A percentile compares a stretch with the other conserved stretches of the same genome.
Evolutionary conservation across 2,329 filamentous ascomycete genomes (phyloP).

Genomic region (Monosporascus sp.): DNA sequence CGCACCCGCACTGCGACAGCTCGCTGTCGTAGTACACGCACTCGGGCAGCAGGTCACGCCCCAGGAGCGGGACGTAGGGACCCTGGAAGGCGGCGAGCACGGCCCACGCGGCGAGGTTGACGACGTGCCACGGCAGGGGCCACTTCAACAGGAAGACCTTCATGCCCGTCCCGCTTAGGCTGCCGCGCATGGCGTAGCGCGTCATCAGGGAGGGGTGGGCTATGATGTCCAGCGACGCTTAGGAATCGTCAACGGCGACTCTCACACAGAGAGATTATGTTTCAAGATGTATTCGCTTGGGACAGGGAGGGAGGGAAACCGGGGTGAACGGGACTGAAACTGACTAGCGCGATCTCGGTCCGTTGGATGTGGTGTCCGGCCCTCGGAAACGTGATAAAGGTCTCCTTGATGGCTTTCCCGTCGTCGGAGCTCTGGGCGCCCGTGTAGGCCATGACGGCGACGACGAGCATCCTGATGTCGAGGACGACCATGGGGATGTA

Average conservation of each 20-base stretch:
- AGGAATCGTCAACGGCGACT: neutral
- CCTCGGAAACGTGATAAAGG: neutral
- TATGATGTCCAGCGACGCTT: neutral
- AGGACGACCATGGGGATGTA: neutral
- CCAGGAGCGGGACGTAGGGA: neutral
- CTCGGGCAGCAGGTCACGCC: neutral
- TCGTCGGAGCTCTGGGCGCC: neutral
- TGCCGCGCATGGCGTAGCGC: neutral
- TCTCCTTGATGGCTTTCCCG: neutral
- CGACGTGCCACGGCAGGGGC: neutral
- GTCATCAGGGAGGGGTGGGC: neutral
- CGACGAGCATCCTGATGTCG: neutral
- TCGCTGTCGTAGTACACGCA: constrained; percentile 1
- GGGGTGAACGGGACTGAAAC: neutral
- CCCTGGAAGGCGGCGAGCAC: neutral
- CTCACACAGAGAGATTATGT: neutral
- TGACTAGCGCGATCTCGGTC: neutral
- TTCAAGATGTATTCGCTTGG: neutral
- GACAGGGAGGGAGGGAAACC: neutral
- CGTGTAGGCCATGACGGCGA: neutral
- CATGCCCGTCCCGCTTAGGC: neutral
- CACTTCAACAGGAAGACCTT: neutral
- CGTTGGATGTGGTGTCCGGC: neutral
- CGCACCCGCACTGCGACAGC: constrained; percentile 1
- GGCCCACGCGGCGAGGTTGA: neutral